Conservation (phyloP, 805 yeast species). For the Zygoascus ofunaensis region DNA sequence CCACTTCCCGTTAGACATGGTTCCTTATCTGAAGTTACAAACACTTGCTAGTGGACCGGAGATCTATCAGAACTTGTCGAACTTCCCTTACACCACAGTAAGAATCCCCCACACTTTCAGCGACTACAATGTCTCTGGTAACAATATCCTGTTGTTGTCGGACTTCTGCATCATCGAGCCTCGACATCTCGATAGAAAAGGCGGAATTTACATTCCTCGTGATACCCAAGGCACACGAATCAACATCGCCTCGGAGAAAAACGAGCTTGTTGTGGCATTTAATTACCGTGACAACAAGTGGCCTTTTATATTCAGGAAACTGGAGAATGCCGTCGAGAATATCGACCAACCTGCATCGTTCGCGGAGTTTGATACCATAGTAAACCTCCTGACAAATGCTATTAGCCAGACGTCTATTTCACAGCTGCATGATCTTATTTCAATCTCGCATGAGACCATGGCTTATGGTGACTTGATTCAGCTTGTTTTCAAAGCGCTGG, state of each 20-base stretch:
- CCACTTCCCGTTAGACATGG: conserved; percentile 1
- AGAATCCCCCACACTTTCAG: conserved; percentile 32
- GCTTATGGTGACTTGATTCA: conserved; percentile 44
- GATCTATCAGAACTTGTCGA: conserved; percentile 54
- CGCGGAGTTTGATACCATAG: conserved; percentile 1
- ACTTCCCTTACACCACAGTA: conserved; percentile 55
- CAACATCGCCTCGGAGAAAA: conserved; percentile 33
- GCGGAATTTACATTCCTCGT: conserved; percentile 37
- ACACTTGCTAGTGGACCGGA: conserved; percentile 39
- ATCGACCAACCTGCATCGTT: conserved; percentile 13
- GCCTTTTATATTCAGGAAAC: conserved; percentile 70
- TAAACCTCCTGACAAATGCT: conserved; percentile 2
- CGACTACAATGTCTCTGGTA: conserved; percentile 36
- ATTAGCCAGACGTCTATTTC: background rate
- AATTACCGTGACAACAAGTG: conserved; percentile 74
- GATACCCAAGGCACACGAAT: conserved; percentile 67
- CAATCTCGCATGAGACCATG: background rate
- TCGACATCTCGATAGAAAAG: conserved; percentile 39
- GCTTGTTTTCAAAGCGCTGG: conserved; percentile 55
- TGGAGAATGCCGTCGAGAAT: conserved; percentile 46
- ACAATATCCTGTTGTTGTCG: conserved; percentile 41
- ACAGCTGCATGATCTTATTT: conserved; percentile 1
- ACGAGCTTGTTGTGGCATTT: conserved; percentile 48
- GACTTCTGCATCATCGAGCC: conserved; percentile 37
- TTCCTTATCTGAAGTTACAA: background rate